Evolutionary conservation across 1,284 basidiomycete genomes (phyloP).

Genomic region (Sporisorium scitamineum): DNA sequence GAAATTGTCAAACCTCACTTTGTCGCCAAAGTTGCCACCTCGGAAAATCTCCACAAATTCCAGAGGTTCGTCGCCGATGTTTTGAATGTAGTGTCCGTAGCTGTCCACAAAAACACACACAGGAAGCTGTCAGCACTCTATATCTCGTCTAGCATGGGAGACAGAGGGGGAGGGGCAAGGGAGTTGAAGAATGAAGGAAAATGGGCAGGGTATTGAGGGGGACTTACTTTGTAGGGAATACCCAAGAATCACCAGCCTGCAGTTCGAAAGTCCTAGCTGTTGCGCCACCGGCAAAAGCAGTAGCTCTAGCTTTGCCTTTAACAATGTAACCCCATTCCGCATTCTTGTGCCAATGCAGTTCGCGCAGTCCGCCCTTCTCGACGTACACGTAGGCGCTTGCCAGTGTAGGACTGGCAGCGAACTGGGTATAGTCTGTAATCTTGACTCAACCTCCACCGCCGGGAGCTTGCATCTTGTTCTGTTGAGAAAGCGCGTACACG

Average conservation of each 20-base stretch:
- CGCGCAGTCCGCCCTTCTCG: constrained; percentile 77
- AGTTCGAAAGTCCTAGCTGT: constrained; percentile 79
- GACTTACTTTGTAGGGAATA: constrained; percentile 16
- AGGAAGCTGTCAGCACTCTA: too few species aligned
- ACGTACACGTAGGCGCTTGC: constrained; percentile 78
- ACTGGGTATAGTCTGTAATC: constrained; percentile 19
- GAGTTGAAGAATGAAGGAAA: not conserved
- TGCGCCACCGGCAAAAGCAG: constrained; percentile 48
- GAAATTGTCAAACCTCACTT: constrained; percentile 27
- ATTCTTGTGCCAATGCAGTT: constrained; percentile 76
- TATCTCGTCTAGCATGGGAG: too few species aligned
- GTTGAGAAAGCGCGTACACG: constrained; percentile 63
- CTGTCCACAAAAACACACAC: not conserved
- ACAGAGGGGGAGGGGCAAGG: too few species aligned
- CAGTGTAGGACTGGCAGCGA: constrained; percentile 74
- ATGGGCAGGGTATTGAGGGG: not conserved
- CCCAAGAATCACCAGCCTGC: constrained; percentile 22
- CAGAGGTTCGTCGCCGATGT: constrained; percentile 77
- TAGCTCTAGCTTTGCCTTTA: constrained; percentile 25
- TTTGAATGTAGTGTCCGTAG: constrained; percentile 78
- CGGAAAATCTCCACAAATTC: constrained; percentile 78
- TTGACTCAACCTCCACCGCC: constrained; percentile 33
- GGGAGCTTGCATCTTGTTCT: constrained; percentile 77
- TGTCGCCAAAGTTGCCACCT: constrained; percentile 60
- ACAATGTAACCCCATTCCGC: constrained; percentile 68